Percentiles rank a stretch among this genome's conserved stretches.
Evolutionary conservation across 2,329 filamentous ascomycete species (phyloP).

Genomic region (Reticulascus tulasneorum): DNA sequence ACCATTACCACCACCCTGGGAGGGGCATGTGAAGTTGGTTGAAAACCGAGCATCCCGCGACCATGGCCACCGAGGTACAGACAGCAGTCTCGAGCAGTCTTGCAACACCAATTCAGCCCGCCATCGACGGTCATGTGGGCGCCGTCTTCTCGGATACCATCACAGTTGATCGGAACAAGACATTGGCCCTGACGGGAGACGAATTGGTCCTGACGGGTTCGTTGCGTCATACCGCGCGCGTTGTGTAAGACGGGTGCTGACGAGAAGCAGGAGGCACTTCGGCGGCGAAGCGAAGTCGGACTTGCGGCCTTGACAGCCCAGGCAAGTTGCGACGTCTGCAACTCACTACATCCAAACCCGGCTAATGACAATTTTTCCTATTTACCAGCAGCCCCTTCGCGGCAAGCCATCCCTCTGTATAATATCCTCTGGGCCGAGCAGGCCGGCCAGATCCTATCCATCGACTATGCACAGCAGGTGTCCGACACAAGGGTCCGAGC

Average conservation of each 20-base stretch:
- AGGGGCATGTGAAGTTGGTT: too few relatives aligned
- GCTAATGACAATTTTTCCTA: too few relatives aligned
- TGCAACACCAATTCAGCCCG: too few relatives aligned
- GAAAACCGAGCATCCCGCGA: too few relatives aligned
- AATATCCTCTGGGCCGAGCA: slow-evolving; percentile 80
- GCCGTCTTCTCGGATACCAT: slow-evolving; percentile 8
- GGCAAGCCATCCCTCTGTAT: slow-evolving; percentile 63
- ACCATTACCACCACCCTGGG: too few relatives aligned
- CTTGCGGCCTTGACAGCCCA: slow-evolving; percentile 14
- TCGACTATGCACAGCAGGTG: slow-evolving; percentile 66
- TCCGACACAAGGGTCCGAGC: slow-evolving; percentile 59
- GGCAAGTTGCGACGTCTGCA: too few relatives aligned
- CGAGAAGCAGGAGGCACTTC: slow-evolving; percentile 4
- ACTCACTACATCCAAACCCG: too few relatives aligned
- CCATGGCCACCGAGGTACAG: too few relatives aligned
- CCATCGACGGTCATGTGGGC: too few relatives aligned
- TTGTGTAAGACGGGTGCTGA: slow-evolving; percentile 6
- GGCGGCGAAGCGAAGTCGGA: slow-evolving; percentile 12
- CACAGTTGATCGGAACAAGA: slow-evolving; percentile 24
- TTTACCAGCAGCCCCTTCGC: slow-evolving; percentile 7
- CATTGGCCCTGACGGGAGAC: slow-evolving; percentile 25
- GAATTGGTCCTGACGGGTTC: slow-evolving; percentile 30
- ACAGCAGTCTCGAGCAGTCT: too few relatives aligned
- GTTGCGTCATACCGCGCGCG: slow-evolving; percentile 6
- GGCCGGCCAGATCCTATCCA: slow-evolving; percentile 54